A percentile compares a stretch with the other conserved stretches of the same genome.
These are phyloP conservation scores for Botrytis sinoallii DNA, from an alignment of 2,329 filamentous ascomycete species.

Conservation along the genomic window DNA sequence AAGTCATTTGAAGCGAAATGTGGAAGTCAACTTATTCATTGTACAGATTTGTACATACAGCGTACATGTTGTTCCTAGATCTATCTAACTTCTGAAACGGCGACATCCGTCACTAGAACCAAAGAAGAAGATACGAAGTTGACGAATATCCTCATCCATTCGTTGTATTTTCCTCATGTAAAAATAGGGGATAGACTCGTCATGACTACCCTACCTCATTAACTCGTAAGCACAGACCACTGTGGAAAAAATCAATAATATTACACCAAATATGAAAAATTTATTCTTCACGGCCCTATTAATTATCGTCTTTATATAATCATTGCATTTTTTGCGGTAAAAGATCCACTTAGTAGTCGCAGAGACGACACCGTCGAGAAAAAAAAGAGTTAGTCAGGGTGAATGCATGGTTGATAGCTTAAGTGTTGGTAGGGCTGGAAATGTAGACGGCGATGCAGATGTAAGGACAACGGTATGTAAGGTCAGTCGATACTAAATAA, in stretches of 20 bases:
- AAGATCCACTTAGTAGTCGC: background rate
- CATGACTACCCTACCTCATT: background rate
- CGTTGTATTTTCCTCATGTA: background rate
- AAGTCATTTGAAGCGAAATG: background rate
- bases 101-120: background rate
- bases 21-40: background rate
- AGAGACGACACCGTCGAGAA: background rate
- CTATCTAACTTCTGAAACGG: background rate
- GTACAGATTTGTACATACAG: background rate
- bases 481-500: background rate
- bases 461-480: background rate
- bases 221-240: background rate
- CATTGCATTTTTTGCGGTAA: background rate
- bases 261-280: background rate
- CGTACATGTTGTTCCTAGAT: background rate
- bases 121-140: background rate
- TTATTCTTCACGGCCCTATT: slow-evolving; percentile 7
- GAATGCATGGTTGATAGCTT: background rate
- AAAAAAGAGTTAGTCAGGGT: background rate
- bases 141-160: background rate
- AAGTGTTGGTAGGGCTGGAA: slow-evolving; percentile 17
- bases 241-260: background rate
- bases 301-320: slow-evolving; percentile 14
- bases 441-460: background rate
- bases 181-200: background rate